Evolutionary conservation across 345 rosid genomes (phyloP), one percentile per base, ranked within the genome.

Genomic region (Pistacia integerrima): DNA sequence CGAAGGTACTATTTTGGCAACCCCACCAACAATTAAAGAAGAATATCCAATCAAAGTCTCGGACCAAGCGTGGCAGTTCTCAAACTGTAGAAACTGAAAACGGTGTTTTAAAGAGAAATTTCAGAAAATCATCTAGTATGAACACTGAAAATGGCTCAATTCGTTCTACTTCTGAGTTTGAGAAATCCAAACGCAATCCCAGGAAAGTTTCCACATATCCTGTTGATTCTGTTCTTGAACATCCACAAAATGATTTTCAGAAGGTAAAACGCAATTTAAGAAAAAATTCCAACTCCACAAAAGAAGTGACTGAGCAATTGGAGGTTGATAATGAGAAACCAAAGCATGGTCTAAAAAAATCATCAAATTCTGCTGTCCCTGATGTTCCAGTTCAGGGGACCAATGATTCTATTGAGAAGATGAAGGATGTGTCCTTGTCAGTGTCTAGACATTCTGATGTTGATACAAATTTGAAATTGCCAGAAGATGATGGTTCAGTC

Each of bases 1-100:
- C 94, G 33, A 81, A 57, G 6, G 84, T 86, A 76, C 83, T 58
- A 65, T 87, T 88, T 76, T 91, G 92, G 96, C 82, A 76, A 74
- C 83, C 85, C 57, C 80, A 78, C 81, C 77, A 85, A 30, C 83
- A 81, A 54, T 77, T 67, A 61, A 77, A 81, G 79, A 88, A 77
- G 78, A 86, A 67, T 67, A 58, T 65, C 55, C 67, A 64, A 8
- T 64, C 80, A 59, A 85, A 82, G 72, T 61, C 86, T 74, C 79
- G 68, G 77, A 68, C 73, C 61, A 86, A 86, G 85, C 78, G 69
- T 67, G 78, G 76, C 12, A 82, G 63, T 64, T 73, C 76, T 81
- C 81, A 80, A 74, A 78, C 77, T 59, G 78, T 80, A 58, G 87
- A 87, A 78, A 66, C 61, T 4, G 78, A 82, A 58, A 79, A 82